Conservation (phyloP, 257 asterid genomes). For the Agastache rugosa region DNA sequence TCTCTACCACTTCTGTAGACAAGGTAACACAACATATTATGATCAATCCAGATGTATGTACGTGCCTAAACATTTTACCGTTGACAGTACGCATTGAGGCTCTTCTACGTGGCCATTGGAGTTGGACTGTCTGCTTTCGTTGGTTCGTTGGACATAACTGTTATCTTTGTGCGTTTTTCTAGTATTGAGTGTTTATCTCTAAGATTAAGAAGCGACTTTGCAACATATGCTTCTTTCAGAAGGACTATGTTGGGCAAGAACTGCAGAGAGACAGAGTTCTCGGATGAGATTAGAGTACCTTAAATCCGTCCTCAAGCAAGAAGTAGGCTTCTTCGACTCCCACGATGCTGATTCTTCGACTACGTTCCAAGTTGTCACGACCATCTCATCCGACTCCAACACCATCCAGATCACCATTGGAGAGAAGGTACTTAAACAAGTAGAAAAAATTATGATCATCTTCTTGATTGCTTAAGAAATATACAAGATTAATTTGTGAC, state of each 20-base stretch:
- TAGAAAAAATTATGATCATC: too few species aligned
- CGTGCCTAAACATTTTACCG: background rate
- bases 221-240: slow-evolving; percentile 47
- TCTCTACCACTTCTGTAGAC: slow-evolving; percentile 52
- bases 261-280: slow-evolving; percentile 91
- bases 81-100: slow-evolving; percentile 53
- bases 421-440: slow-evolving; percentile 55
- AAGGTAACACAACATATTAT: slow-evolving; percentile 46
- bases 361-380: slow-evolving; percentile 70
- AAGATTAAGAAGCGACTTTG: too few species aligned
- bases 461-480: too few species aligned
- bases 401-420: slow-evolving; percentile 74
- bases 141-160: slow-evolving; percentile 44
- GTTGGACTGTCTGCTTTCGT: slow-evolving; percentile 82
- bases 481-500: too few species aligned
- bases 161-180: too few species aligned
- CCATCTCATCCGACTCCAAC: slow-evolving; percentile 72
- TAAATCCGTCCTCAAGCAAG: slow-evolving; percentile 76
- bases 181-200: too few species aligned
- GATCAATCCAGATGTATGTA: background rate
- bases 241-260: slow-evolving; percentile 92
- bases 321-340: slow-evolving; percentile 84
- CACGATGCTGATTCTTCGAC: slow-evolving; percentile 75
- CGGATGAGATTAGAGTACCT: slow-evolving; percentile 89
- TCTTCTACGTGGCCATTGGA: slow-evolving; percentile 74